Conservation (phyloP, 495 filamentous ascomycete genomes). For the Aspergillus cristatus region DNA sequence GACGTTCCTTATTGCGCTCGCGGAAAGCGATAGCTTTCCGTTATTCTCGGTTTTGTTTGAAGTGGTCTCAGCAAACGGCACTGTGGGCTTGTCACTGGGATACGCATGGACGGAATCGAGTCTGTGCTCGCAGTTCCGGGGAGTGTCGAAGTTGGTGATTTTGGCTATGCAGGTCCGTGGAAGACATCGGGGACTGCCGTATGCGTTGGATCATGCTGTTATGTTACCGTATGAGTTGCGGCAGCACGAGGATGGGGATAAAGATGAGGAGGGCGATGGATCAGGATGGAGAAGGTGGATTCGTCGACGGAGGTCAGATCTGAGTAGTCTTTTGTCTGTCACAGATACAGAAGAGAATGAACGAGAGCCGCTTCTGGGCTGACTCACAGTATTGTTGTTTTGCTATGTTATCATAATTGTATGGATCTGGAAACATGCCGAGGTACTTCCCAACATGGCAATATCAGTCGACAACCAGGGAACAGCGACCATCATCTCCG, state of each 20-base stretch:
- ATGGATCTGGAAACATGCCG: too few species aligned
- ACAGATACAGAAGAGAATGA: too few species aligned
- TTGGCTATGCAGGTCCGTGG: constrained; percentile 82
- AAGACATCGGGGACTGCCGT: constrained; percentile 75
- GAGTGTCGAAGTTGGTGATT: constrained; percentile 69
- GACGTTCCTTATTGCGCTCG: constrained; percentile 69
- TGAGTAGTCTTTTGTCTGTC: constrained; percentile 5
- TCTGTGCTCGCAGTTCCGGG: constrained; percentile 60
- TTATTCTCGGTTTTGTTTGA: constrained; percentile 80
- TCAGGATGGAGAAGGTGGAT: too few species aligned
- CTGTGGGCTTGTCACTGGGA: constrained; percentile 76
- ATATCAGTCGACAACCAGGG: too few species aligned
- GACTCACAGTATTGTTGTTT: too few species aligned
- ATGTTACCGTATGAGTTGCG: constrained; percentile 54
- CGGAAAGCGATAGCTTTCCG: constrained; percentile 48
- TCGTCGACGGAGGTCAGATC: constrained; percentile 16
- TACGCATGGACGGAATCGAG: constrained; percentile 58
- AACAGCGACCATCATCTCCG: too few species aligned
- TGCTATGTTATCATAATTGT: too few species aligned
- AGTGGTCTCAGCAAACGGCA: constrained; percentile 78
- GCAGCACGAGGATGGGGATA: constrained; percentile 41
- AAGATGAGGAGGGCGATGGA: constrained; percentile 20
- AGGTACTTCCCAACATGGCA: too few species aligned
- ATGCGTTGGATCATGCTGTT: constrained; percentile 77
- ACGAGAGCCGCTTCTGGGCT: too few species aligned